Evolutionary conservation across 106 monocot species (phyloP), one percentile per base, ranked within the genome.

Genomic region (Acanthochlamys bracteata): DNA sequence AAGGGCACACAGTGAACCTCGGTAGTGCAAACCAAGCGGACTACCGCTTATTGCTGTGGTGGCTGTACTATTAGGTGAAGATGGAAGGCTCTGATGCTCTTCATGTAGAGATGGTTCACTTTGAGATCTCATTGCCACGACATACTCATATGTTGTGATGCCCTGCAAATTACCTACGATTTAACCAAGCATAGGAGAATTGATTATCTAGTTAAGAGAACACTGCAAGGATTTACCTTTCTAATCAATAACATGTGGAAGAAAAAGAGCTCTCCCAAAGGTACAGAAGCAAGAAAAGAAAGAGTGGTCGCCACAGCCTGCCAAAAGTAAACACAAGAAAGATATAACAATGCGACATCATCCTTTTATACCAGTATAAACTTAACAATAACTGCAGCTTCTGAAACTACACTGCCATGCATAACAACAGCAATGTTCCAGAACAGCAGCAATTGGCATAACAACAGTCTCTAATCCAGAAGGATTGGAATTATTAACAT

Each of bases 131-230:
- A 83, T 77, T 59, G 88, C 88, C 19, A 80, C 70, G 23, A 83
- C 70, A 54, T 78, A 85, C 42, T 90, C 86, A 71, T 90, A 90
- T 1, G 90, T 90, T 62, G 86, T 87, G 54, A 87, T 87, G 22
- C 86, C 86, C 86, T 87, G 39, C 1, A 60, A 53, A 26, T 64
- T 10, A 25, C n/a, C 11, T 14, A 20, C n/a, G n/a, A n/a, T n/a
- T n/a, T n/a, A n/a, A n/a, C n/a, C n/a, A n/a, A n/a, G n/a, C n/a
- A n/a, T n/a, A n/a, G n/a, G n/a, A n/a, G n/a, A n/a, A n/a, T n/a
- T n/a, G n/a, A n/a, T n/a, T n/a, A n/a, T n/a, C n/a, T n/a, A n/a
- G n/a, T n/a, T n/a, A n/a, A n/a, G n/a, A n/a, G n/a, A n/a, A n/a
- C n/a, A n/a, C n/a, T n/a, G n/a, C n/a, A 19, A 24, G 22, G 33